Evolutionary conservation across 441 rosid genomes (phyloP), one percentile per base, ranked within the genome.

Genomic region (Daphne laureola): DNA sequence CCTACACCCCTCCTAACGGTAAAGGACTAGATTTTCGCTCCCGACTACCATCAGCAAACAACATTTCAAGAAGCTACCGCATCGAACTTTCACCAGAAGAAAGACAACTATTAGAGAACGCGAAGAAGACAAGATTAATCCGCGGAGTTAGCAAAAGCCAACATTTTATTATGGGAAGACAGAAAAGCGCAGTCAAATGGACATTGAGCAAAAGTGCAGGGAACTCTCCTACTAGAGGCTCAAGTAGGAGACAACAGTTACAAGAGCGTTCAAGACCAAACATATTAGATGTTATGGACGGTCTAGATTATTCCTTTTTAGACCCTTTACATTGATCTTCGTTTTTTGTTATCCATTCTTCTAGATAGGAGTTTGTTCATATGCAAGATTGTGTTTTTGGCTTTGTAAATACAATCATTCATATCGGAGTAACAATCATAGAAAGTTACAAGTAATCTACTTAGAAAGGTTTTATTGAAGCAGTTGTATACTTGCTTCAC

Each of bases 111-210:
- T 53, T 89, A 25, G 78, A 80, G 62, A 78, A 58, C 14, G 77
- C 71, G 36, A 25, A 65, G 8, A 52, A 66, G 41, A 77, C 62
- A 72, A 77, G 74, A 59, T 36, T 65, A 70, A 68, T 73, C 36
- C 82, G 78, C 0, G 79, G 77, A 60, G 52, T 72, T 53, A 92
- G 96, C 68, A 89, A 77, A 71, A 84, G 94, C 48, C 87, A 82
- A 54, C 96, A 89, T 50, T 69, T 90, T 54, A 21, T 67, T 0
- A 12, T 36, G 27, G 72, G 67, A 14, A 53, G 53, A 52, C 70
- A 66, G 67, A 74, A 63, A 53, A 61, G 66, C 53, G 63, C 12
- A 53, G 68, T 59, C 64, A 53, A 69, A 5, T 72, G 68, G 65
- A 71, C 74, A 16, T 14, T 67, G 48, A 78, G 87, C 67, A 78